Conservation (phyloP, 805 yeast species). For the Kuraishia piskuri region DNA sequence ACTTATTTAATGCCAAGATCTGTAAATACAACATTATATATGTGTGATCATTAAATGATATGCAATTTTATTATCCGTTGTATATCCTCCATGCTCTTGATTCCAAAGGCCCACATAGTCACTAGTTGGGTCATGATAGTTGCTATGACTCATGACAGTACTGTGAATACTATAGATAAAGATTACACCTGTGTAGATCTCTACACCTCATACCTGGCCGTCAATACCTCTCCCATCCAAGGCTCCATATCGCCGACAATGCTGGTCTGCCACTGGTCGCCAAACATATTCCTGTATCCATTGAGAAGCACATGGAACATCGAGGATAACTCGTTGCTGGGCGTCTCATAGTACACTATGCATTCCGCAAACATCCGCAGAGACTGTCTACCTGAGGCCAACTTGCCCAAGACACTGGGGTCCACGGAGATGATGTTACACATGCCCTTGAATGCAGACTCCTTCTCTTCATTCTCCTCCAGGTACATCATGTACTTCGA, state of each 20-base stretch:
- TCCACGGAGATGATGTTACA: conserved; percentile 55
- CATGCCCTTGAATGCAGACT: conserved; percentile 80
- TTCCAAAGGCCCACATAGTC: conserved; percentile 1
- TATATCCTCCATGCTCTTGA: conserved; percentile 1
- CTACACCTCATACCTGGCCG: conserved; percentile 20
- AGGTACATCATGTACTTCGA: conserved; percentile 56
- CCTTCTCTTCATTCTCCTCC: conserved; percentile 82
- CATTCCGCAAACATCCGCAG: conserved; percentile 50
- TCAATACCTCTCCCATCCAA: conserved; percentile 14
- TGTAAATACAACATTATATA: background rate
- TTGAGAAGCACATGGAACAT: conserved; percentile 34
- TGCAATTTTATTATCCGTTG: background rate
- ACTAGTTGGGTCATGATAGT: too few relatives aligned
- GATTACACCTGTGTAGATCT: background rate
- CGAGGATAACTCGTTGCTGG: conserved; percentile 35
- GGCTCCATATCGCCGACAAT: conserved; percentile 13
- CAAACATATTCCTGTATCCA: conserved; percentile 40
- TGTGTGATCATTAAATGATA: background rate
- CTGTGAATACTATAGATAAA: background rate
- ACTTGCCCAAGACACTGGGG: conserved; percentile 51
- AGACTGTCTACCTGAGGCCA: conserved; percentile 33
- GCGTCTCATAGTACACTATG: conserved; percentile 45
- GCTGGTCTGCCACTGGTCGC: conserved; percentile 23
- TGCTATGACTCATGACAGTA: background rate
- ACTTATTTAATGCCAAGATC: background rate